phyloP scores from a whole-genome alignment of 2,329 filamentous ascomycete species.

The Ceratocystis smalleyi region DNA sequence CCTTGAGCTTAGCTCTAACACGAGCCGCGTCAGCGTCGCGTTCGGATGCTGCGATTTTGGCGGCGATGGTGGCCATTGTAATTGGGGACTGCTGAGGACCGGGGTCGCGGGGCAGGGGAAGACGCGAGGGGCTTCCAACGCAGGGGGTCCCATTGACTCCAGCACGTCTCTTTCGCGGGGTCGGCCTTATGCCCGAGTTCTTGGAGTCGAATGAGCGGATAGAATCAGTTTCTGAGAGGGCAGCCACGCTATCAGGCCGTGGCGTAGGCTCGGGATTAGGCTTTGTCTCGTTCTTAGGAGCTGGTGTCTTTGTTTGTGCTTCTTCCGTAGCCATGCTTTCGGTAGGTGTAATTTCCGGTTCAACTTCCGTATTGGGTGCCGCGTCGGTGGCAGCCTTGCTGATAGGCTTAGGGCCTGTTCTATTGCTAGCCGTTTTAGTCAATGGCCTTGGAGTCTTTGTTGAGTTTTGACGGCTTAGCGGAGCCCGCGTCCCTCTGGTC shows the following conservation, averaged over 20 bases:
- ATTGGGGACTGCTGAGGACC: constrained; percentile 39
- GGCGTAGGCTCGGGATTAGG: neutral
- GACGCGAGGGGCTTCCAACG: constrained; percentile 22
- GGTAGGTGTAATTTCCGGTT: neutral
- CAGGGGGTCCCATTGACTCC: constrained; percentile 15
- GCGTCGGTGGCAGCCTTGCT: neutral
- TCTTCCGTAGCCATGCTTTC: neutral
- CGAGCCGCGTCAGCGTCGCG: constrained; percentile 48
- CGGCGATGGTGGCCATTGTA: constrained; percentile 45
- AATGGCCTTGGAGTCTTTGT: neutral
- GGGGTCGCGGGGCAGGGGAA: constrained; percentile 25
- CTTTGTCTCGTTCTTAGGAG: neutral
- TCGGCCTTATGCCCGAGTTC: neutral
- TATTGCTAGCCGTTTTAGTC: neutral
- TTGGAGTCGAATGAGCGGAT: constrained; percentile 6
- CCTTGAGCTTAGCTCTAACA: constrained; percentile 46
- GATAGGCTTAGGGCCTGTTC: neutral
- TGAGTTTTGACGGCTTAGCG: constrained; percentile 9
- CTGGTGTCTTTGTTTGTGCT: neutral
- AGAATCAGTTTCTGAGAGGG: constrained; percentile 9
- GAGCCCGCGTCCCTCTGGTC: neutral
- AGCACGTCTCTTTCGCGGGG: constrained; percentile 2
- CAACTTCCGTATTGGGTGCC: neutral
- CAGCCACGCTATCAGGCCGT: neutral
- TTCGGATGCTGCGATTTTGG: constrained; percentile 48